Percentiles rank a stretch among this genome's conserved stretches.
Conservation (phyloP, 176 grass and related monocot genomes). For the Triticum dicoccoides region DNA sequence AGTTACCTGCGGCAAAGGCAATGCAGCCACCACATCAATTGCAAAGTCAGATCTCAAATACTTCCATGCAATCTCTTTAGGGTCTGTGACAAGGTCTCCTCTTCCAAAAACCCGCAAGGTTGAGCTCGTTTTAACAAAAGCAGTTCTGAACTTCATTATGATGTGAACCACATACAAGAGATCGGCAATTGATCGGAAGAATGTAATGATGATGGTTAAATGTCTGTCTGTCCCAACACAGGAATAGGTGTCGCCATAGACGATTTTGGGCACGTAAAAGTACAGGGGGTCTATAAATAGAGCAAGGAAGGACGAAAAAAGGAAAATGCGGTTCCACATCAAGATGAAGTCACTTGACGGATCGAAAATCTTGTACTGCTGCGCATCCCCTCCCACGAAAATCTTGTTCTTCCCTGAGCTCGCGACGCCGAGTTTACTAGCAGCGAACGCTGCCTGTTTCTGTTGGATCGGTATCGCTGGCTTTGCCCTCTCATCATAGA, state of each 20-base stretch:
- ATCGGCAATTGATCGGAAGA: constrained; percentile 69
- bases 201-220: constrained; percentile 60
- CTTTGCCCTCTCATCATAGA: constrained; percentile 60
- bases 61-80: constrained; percentile 72
- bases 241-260: constrained; percentile 7
- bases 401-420: constrained; percentile 49
- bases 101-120: constrained; percentile 77
- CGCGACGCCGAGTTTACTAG: constrained; percentile 37
- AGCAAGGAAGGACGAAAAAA: constrained; percentile 62
- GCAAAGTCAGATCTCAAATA: constrained; percentile 84
- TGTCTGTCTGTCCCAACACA: constrained; percentile 58
- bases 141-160: constrained; percentile 83
- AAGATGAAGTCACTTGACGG: constrained; percentile 73
- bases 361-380: constrained; percentile 62
- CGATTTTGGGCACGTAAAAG: constrained; percentile 78
- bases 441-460: constrained; percentile 44
- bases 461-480: constrained; percentile 53
- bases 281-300: constrained; percentile 94
- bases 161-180: constrained; percentile 81
- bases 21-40: constrained; percentile 71
- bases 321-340: constrained; percentile 82
- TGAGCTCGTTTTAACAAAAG: constrained; percentile 68
- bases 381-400: constrained; percentile 45
- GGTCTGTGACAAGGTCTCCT: constrained; percentile 80
- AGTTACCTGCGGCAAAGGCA: constrained; percentile 95